Base-by-base conservation (phyloP, 805 yeast species). In the Komagataella phaffii region DNA sequence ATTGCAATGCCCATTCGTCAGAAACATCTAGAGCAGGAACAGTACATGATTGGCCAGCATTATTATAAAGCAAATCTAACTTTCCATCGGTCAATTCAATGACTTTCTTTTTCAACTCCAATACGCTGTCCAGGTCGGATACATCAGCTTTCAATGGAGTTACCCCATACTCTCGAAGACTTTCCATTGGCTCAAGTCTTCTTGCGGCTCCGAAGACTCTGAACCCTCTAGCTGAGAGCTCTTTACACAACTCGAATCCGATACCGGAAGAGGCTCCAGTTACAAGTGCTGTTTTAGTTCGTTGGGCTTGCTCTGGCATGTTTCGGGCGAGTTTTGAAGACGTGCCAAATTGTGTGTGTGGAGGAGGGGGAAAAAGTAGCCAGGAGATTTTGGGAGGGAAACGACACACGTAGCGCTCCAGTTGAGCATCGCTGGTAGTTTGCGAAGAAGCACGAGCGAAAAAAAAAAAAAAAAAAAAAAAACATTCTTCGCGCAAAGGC, bases 161-260 rank as follows among this genome's bases (percentile, higher is more conserved):
- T 3, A 83, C 67, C 0, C 77, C 75, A 48, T 68, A 64, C n/a
- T 71, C 59, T 18, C 67, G 65, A 53, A 83, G 66, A 6, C 73
- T 71, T 45, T 74, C 71, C 82, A 86, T 81, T 3, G 77, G 77
- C 49, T 72, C 81, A 36, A 77, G 58, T 56, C 88, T 74, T 62
- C 95, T 72, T 2, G 93, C 89, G 52, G 85, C 81, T 0, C 90
- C 90, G 60, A 77, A 84, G 0, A 85, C 88, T 53, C 69, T 67
- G 56, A 68, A 75, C 0, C 76, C 77, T 14, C 68, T 64, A 18
- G 60, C 54, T 19, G 72, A 67, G 46, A 80, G 66, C 54, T 74
- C 77, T 17, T 62, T 56, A 6, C 80, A 72, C 5, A 77, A 56
- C 18, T 68, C 70, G 53, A 64, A 72, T 0, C 85, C 85, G 51